Percentiles rank a stretch among this genome's conserved stretches.
Evolutionary conservation across 192 early-diverging fungal genomes (phyloP).

Genomic region (Jimgerdemannia flammicorona): DNA sequence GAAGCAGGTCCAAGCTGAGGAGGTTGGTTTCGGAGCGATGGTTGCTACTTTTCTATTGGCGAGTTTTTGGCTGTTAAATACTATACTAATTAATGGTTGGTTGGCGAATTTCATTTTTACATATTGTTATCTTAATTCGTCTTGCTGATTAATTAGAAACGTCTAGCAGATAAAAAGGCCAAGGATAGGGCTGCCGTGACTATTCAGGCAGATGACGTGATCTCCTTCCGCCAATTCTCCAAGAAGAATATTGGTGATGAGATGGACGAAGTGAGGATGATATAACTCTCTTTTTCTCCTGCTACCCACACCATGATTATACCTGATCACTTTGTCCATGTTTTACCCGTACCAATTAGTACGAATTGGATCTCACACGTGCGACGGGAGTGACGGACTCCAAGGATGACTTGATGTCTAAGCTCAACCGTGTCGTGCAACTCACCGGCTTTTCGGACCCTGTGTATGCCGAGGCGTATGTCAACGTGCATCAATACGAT

Average conservation of each 20-base stretch:
- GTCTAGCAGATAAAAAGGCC: slow-evolving; percentile 56
- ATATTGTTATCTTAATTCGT: too few relatives aligned
- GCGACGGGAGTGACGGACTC: slow-evolving; percentile 74
- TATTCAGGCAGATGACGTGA: slow-evolving; percentile 86
- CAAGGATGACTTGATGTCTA: slow-evolving; percentile 79
- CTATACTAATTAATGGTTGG: too few relatives aligned
- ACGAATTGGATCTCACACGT: slow-evolving; percentile 87
- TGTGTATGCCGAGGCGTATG: slow-evolving; percentile 98
- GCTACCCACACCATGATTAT: neutral
- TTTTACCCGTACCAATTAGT: slow-evolving; percentile 26
- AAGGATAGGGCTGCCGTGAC: slow-evolving; percentile 61
- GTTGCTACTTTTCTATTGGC: too few relatives aligned
- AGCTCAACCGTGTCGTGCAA: slow-evolving; percentile 93
- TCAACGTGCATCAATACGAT: slow-evolving; percentile 96
- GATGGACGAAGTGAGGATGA: slow-evolving; percentile 52
- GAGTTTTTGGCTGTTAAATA: too few relatives aligned
- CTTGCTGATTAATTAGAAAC: slow-evolving; percentile 38
- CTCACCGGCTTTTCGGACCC: slow-evolving; percentile 97
- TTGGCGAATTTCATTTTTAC: too few relatives aligned
- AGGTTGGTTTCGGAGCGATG: slow-evolving; percentile 31
- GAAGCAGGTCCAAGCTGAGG: slow-evolving; percentile 65
- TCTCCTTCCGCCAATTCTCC: slow-evolving; percentile 82
- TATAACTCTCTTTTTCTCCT: neutral
- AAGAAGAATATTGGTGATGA: slow-evolving; percentile 63
- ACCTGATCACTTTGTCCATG: slow-evolving; percentile 1